Conservation (phyloP, 306 rosid genomes). For the Argentina anserina region DNA sequence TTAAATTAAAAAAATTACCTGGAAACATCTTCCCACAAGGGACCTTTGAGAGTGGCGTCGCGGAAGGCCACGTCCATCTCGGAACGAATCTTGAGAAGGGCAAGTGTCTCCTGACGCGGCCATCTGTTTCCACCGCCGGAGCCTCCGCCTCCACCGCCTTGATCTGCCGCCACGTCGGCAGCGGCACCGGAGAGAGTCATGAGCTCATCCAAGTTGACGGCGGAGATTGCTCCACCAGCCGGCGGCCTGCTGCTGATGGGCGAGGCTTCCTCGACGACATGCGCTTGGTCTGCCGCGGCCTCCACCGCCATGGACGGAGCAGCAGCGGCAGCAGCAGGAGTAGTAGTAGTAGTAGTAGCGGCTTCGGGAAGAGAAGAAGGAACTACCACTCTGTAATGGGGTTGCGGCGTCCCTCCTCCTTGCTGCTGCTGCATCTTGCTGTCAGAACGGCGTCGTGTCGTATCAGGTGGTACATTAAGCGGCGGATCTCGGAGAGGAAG, state of each 20-base stretch:
- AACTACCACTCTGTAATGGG: conserved; percentile 15
- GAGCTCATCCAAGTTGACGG: conserved; percentile 41
- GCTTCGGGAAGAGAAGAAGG: conserved; percentile 4
- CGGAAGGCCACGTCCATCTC: conserved; percentile 47
- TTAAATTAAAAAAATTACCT: conserved; percentile 16
- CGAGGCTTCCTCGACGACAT: conserved; percentile 42
- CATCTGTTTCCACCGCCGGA: conserved; percentile 38
- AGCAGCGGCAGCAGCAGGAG: not conserved
- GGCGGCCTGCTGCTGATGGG: conserved; percentile 54
- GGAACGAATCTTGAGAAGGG: conserved; percentile 44
- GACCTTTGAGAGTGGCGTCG: conserved; percentile 49
- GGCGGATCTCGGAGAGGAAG: not conserved
- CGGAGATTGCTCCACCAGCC: conserved; percentile 13
- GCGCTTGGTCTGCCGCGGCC: conserved; percentile 20
- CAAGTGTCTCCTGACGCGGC: conserved; percentile 50
- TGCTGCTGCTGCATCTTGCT: conserved; percentile 14
- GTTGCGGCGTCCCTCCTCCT: conserved; percentile 18
- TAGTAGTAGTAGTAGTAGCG: too few relatives aligned
- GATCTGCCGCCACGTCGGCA: conserved; percentile 7
- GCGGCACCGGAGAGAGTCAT: conserved; percentile 26
- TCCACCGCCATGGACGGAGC: not conserved
- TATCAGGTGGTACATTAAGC: not conserved
- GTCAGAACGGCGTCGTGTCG: not conserved
- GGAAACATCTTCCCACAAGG: conserved; percentile 52
- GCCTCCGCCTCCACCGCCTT: conserved; percentile 10